A percentile compares a stretch with the other conserved stretches of the same genome.
Conservation (phyloP, 1,139 yeast genomes). For the Eremothecium coryli region DNA sequence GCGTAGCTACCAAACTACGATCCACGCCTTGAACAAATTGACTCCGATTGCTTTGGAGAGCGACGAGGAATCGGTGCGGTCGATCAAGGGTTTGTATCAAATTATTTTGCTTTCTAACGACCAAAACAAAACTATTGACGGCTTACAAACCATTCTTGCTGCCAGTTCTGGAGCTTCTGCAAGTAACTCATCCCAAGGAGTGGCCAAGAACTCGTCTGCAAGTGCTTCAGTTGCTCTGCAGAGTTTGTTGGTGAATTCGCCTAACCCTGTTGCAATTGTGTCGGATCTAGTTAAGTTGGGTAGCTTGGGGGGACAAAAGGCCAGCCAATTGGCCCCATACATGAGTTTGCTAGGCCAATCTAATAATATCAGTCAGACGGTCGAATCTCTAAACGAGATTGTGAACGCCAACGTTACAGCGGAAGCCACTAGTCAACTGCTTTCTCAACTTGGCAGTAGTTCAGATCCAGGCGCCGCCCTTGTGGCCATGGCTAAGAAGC, state of each 20-base stretch:
- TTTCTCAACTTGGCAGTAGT: not conserved
- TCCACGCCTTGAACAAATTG: conserved; percentile 19
- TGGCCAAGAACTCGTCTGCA: conserved; percentile 3
- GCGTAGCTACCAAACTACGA: conserved; percentile 18
- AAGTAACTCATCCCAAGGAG: not conserved
- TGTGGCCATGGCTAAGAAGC: too few species aligned
- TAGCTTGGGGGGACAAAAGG: conserved; percentile 18
- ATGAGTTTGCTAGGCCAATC: conserved; percentile 21
- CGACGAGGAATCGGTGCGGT: conserved; percentile 15
- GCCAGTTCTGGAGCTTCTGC: conserved; percentile 18
- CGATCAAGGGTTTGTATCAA: conserved; percentile 19
- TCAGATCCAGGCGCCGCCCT: too few species aligned
- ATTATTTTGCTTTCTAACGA: conserved; percentile 22
- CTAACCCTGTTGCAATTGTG: conserved; percentile 23
- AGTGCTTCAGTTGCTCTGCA: conserved; percentile 12
- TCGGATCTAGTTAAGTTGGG: conserved; percentile 19
- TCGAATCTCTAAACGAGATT: conserved; percentile 23
- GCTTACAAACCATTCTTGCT: conserved; percentile 17
- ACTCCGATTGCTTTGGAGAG: conserved; percentile 24
- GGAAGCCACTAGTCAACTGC: not conserved
- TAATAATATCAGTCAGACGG: conserved; percentile 24
- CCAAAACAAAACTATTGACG: conserved; percentile 18
- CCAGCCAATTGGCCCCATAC: conserved; percentile 23
- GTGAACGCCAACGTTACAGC: conserved; percentile 16
- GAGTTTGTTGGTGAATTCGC: conserved; percentile 20